Evolutionary conservation across 768 basidiomycete genomes (phyloP), one percentile per base, ranked within the genome.

Genomic region (Pisolithus microcarpus): DNA sequence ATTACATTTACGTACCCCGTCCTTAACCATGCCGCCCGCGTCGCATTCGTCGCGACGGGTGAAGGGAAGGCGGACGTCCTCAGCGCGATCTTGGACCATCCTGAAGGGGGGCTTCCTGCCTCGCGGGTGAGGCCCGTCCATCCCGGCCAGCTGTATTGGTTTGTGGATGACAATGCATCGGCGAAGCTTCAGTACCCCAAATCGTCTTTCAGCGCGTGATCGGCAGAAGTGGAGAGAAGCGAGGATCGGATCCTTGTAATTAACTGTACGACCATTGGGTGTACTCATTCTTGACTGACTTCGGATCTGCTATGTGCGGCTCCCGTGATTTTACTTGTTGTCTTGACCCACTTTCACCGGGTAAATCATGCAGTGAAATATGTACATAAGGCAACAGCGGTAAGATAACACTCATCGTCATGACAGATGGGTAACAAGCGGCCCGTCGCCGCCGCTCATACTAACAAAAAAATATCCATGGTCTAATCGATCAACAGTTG

Each of bases 1-100:
- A 87, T 97, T 69, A 98, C 96, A 5, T 77, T 99, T 58, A 98
- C 96, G 43, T 84, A 78, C 61, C 88, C 90, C 43, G 92, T 93
- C 54, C 82, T 94, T 58, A 94, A 92, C 64, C 91, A 94, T 66
- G 88, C 91, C 16, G 75, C 82, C 47, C 79, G 89, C 53, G 81
- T 94, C 52, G 95, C 79, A 0, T 99, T 99, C 62, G 92, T 99
- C 47, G 89, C 84, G 10, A 72, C 81, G 4, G 95, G 96, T 9
- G 84, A 77, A 58, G 79, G 77, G 54, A 99, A 99, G 73, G 82
- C 76, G 48, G 85, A 91, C 37, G 78, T 79, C 37, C 76, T 99
- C 46, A 69, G 74, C 48, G 70, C 62, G 34, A 76, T 95, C n/a
- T 70, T 98, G 50, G 94, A 97, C 65, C 65, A 76, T 34, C 89